Evolutionary conservation across 495 filamentous ascomycete genomes (phyloP), one percentile per base, ranked within the genome.

Genomic region (Staphylotrichum tortipilum): DNA sequence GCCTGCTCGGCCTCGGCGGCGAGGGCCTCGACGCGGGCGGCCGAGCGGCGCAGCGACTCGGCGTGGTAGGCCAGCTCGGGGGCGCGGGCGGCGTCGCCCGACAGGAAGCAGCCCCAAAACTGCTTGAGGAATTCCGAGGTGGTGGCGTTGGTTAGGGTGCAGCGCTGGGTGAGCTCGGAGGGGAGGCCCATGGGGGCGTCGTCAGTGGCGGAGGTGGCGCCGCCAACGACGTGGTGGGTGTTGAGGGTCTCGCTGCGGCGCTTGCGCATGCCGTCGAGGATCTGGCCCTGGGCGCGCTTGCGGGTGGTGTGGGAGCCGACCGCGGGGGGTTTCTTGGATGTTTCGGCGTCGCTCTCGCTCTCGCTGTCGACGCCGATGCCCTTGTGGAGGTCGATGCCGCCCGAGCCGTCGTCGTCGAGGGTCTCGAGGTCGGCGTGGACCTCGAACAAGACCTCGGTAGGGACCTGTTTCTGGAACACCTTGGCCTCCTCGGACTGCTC

Each of bases 91-190:
- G 54, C 11, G 36, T 50, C 45, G 26, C 87, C 88, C 0, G 89
- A 95, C 7, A 91, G 71, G 58, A 92, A 96, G 4, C 86, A 79
- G 30, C 78, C 72, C 90, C 90, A 97, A 72, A 96, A 98, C 61
- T 97, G 90, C 54, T 86, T 83, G n/a, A 98, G 70, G 59, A 97
- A 97, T 55, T 97, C 94, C 7, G 83, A 85, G 1, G 89, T 88
- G 0, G 92, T 96, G 34, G 89, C 88, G 61, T 97, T 89, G 15
- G 89, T 94, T 19, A 95, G 76, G 22, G 77, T 80, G 33, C 94
- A 76, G 4, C 82, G 79, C 48, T 94, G 83, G 34, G 87, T 84
- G 4, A 89, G 69, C 0, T 71, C 64, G 0, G 71, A 51, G 0
- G 86, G 78, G 11, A 97, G 72, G 10, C 84, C 83, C 56, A 77